Evolutionary conservation across 768 basidiomycete species (phyloP), one percentile per base, ranked within the genome.

Genomic region (Hysterangium stoloniferum): DNA sequence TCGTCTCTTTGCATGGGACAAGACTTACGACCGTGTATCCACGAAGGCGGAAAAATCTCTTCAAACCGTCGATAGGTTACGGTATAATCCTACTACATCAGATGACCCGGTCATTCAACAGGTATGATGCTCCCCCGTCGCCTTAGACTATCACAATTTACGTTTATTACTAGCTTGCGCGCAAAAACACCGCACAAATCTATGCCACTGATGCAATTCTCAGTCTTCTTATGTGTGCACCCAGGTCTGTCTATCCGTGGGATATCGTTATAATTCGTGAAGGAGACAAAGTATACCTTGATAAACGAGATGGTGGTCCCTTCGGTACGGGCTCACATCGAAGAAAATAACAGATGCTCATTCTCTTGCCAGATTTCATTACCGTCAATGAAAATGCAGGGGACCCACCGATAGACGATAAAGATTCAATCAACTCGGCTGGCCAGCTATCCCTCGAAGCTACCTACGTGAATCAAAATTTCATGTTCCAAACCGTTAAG

Each of bases 391-490:
- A 99, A 73, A 98, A 99, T 64, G 92, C 96, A 4, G 77, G 85
- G 1, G 96, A 99, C 68, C 90, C 96, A 31, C 91, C 91, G 6
- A 80, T 84, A 57, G 91, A 94, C 61, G 93, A 94, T 57, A 70
- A 75, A 1, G 84, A 89, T 5, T 79, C 86, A 4, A 92, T 97
- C 67, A 99, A 99, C 69, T 81, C 90, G 4, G 89, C 93, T 1
- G 89, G 89, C 4, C 92, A 90, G 1, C 75, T 99, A 24, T 94
- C 95, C 0, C 77, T 98, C 29, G 96, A 99, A 68, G 96, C 96
- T 4, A 98, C 94, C 24, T 98, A 94, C 69, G 91, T 99, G 73
- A 98, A 98, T 72, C 91, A 95, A 64, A 97, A 97, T 68, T 99
- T 97, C 61, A 84, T 86, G 22, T 96, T 95, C 78, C 96, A 99